Conservation (phyloP, 768 basidiomycete species). For the Tubosaeta sp. region DNA sequence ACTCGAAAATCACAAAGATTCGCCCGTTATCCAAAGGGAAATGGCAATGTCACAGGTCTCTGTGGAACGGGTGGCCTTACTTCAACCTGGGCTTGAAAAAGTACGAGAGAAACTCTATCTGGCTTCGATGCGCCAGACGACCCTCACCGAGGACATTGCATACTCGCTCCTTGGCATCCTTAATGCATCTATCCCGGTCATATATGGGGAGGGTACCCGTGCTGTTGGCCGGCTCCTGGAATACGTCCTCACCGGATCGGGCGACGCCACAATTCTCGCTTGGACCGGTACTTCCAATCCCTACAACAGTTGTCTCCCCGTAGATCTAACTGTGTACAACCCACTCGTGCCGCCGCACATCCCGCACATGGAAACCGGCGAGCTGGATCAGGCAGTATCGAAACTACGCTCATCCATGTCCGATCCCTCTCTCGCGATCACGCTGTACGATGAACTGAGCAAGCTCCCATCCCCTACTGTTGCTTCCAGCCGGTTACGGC, state of each 20-base stretch:
- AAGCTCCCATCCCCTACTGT: neutral
- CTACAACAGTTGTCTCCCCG: constrained; percentile 4
- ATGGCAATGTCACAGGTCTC: neutral
- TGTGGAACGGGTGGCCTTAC: neutral
- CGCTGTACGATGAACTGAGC: neutral
- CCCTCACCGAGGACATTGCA: no score
- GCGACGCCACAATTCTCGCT: constrained; percentile 9
- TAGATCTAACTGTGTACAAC: constrained; percentile 3
- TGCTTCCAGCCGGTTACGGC: constrained; percentile 1
- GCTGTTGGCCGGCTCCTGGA: constrained; percentile 15
- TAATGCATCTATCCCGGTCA: no score
- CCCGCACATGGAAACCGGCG: neutral
- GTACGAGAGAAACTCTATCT: constrained; percentile 19
- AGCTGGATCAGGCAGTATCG: neutral
- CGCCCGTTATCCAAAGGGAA: neutral
- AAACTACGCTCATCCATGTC: neutral
- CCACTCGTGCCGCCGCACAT: no score
- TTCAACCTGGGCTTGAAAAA: constrained; percentile 7
- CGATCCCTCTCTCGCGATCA: neutral
- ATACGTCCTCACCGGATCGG: constrained; percentile 9
- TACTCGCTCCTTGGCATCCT: no score
- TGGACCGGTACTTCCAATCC: constrained; percentile 9
- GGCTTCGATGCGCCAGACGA: no score
- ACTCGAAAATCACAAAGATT: neutral
- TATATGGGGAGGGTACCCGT: constrained; percentile 10